Conservation (phyloP, 768 basidiomycete genomes). For the Pleurotus salmoneostramineus region DNA sequence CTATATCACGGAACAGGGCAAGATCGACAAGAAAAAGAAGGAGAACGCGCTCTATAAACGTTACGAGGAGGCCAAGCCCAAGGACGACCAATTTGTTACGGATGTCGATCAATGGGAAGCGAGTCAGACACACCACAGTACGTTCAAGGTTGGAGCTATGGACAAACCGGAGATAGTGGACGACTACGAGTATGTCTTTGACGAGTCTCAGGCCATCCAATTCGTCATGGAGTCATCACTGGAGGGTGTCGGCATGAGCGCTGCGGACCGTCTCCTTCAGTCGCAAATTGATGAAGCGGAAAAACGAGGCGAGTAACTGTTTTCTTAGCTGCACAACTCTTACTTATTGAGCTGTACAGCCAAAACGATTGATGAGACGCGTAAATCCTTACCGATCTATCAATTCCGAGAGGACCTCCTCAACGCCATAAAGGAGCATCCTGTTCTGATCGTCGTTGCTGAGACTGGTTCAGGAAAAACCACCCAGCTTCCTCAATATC, state of each 20-base stretch:
- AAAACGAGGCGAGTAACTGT: conserved; percentile 63
- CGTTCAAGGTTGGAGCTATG: conserved; percentile 88
- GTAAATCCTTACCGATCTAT: conserved; percentile 92
- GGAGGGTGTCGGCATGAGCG: conserved; percentile 68
- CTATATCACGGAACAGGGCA: conserved; percentile 97
- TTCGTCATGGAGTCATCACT: conserved; percentile 86
- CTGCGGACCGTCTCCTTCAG: conserved; percentile 82
- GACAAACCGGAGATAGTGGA: conserved; percentile 82
- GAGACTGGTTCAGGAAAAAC: conserved; percentile 99
- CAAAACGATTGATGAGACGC: conserved; percentile 86
- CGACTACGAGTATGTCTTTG: conserved; percentile 96
- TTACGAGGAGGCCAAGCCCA: conserved; percentile 89
- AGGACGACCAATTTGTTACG: conserved; percentile 92
- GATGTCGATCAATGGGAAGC: conserved; percentile 99
- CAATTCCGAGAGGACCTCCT: conserved; percentile 85
- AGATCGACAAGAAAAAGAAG: conserved; percentile 96
- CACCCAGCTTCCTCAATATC: conserved; percentile 96
- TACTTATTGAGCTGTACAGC: conserved; percentile 38
- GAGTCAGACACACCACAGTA: conserved; percentile 83
- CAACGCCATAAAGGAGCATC: conserved; percentile 84
- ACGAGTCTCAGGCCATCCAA: conserved; percentile 94
- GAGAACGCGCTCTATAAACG: conserved; percentile 89
- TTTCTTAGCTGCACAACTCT: background rate
- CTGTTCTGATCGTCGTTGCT: conserved; percentile 95
- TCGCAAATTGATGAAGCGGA: conserved; percentile 91